These are phyloP conservation scores for Emericellopsis cladophorae DNA, from an alignment of 2,329 filamentous ascomycete genomes.

Conservation along the genomic window DNA sequence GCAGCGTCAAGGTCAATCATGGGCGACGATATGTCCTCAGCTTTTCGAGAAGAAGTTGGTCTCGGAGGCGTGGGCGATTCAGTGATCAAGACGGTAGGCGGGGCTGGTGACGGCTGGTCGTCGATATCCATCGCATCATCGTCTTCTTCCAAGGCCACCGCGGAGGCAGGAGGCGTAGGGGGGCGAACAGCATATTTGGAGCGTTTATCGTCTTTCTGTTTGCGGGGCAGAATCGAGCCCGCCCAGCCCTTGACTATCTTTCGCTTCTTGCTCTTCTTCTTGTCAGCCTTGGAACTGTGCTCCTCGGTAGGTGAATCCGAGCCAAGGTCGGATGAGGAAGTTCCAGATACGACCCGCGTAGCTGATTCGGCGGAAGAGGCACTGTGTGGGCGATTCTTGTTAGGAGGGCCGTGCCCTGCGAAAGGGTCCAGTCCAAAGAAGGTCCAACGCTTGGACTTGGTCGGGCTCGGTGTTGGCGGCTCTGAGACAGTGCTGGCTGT, in stretches of 20 bases:
- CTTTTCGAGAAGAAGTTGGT: slow-evolving; percentile 20
- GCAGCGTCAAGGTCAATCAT: slow-evolving; percentile 94
- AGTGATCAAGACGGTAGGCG: slow-evolving; percentile 27
- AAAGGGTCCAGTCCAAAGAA: slow-evolving; percentile 50
- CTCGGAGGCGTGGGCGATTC: slow-evolving; percentile 19
- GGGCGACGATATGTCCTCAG: slow-evolving; percentile 57
- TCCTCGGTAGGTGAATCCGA: slow-evolving; percentile 14
- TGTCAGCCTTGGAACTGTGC: slow-evolving; percentile 8
- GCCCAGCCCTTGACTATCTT: slow-evolving; percentile 70
- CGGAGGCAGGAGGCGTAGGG: slow-evolving; percentile 31
- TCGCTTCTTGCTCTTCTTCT: slow-evolving; percentile 23
- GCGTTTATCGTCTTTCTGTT: slow-evolving; percentile 37
- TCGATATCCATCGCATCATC: slow-evolving; percentile 9
- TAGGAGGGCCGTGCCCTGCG: slow-evolving; percentile 26
- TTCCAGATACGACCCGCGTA: slow-evolving; percentile 12
- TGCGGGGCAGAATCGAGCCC: slow-evolving; percentile 53
- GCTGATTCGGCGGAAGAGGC: slow-evolving; percentile 29
- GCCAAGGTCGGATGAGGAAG: slow-evolving; percentile 23
- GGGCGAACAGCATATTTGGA: slow-evolving; percentile 26
- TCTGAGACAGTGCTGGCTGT: slow-evolving; percentile 14
- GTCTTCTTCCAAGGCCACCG: slow-evolving; percentile 13
- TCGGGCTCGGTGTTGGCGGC: slow-evolving; percentile 31
- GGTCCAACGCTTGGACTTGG: slow-evolving; percentile 46
- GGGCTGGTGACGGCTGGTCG: slow-evolving; percentile 9
- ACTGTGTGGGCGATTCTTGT: slow-evolving; percentile 32